Percentiles rank a stretch among this genome's conserved stretches.
Conservation (phyloP, 1,284 basidiomycete species). For the Ustilago shanxiensis region DNA sequence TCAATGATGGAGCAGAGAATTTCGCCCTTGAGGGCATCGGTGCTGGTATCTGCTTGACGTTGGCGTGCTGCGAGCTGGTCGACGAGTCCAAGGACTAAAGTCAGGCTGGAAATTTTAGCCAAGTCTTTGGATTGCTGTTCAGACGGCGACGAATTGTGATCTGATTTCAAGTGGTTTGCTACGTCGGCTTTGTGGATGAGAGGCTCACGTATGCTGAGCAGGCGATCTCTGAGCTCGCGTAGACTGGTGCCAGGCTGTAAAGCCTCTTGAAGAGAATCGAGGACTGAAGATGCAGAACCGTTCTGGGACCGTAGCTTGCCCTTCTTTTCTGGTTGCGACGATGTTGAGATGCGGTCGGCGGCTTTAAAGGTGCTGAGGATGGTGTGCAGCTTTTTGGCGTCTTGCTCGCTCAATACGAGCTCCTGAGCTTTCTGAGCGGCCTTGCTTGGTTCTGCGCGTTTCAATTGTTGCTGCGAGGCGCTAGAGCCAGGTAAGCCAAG, state of each 20-base stretch:
- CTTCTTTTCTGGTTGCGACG: slow-evolving; percentile 10
- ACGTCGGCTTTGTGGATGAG: slow-evolving; percentile 25
- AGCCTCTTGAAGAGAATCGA: slow-evolving; percentile 11
- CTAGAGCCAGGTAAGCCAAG: slow-evolving; percentile 31
- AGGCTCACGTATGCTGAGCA: slow-evolving; percentile 24
- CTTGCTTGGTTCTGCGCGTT: neutral
- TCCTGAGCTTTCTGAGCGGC: slow-evolving; percentile 22
- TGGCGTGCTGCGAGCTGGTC: slow-evolving; percentile 44
- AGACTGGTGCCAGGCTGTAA: slow-evolving; percentile 27
- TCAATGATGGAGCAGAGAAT: slow-evolving; percentile 28
- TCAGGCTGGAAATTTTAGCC: slow-evolving; percentile 26
- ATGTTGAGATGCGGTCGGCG: slow-evolving; percentile 5
- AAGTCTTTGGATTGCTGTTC: slow-evolving; percentile 14
- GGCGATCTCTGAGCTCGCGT: slow-evolving; percentile 28
- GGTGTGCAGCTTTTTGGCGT: slow-evolving; percentile 26
- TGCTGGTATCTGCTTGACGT: slow-evolving; percentile 26
- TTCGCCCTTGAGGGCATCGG: slow-evolving; percentile 25
- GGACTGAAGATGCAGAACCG: neutral
- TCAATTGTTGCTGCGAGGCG: neutral
- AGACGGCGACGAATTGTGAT: slow-evolving; percentile 1
- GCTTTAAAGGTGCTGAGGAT: slow-evolving; percentile 18
- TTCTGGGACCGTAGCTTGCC: slow-evolving; percentile 16
- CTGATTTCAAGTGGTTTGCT: slow-evolving; percentile 13
- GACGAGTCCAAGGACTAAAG: slow-evolving; percentile 38
- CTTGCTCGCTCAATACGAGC: slow-evolving; percentile 23